A percentile compares a stretch with the other conserved stretches of the same genome.
Evolutionary conservation across 345 rosid genomes (phyloP).

Genomic region (Chamaenerion angustifolium): DNA sequence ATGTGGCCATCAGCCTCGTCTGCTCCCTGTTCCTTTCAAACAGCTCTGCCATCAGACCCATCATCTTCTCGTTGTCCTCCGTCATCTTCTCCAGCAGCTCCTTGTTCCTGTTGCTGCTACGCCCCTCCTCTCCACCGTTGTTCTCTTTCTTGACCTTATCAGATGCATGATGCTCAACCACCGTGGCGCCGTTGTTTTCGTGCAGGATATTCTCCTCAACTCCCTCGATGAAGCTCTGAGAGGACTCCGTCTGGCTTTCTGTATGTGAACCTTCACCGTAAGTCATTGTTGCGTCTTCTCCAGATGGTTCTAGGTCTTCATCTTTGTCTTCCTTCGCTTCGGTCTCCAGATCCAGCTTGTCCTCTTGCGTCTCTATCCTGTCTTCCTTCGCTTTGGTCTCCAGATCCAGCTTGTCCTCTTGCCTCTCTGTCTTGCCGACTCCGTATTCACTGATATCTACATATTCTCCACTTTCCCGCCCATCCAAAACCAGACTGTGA

Average conservation of each 20-base stretch:
- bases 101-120: slow-evolving; percentile 10
- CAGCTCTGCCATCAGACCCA: slow-evolving; percentile 33
- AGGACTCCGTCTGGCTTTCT: slow-evolving; percentile 10
- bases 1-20: slow-evolving; percentile 20
- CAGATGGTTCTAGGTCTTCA: no score
- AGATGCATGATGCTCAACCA: not conserved
- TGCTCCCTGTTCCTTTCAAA: slow-evolving; percentile 41
- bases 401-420: not conserved
- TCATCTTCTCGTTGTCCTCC: slow-evolving; percentile 51
- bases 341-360: not conserved
- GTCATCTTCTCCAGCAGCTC: slow-evolving; percentile 29
- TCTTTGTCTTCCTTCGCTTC: not conserved
- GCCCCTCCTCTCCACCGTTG: not conserved
- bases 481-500: not conserved
- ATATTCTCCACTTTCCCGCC: not conserved
- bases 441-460: not conserved
- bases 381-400: not conserved
- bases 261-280: not conserved
- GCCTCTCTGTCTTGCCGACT: not conserved
- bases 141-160: not conserved
- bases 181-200: not conserved
- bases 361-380: no score
- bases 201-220: not conserved
- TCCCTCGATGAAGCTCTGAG: slow-evolving; percentile 6
- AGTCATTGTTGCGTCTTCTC: no score